phyloP scores from a whole-genome alignment of 805 yeast genomes.

The Komagataella kurtzmanii region DNA sequence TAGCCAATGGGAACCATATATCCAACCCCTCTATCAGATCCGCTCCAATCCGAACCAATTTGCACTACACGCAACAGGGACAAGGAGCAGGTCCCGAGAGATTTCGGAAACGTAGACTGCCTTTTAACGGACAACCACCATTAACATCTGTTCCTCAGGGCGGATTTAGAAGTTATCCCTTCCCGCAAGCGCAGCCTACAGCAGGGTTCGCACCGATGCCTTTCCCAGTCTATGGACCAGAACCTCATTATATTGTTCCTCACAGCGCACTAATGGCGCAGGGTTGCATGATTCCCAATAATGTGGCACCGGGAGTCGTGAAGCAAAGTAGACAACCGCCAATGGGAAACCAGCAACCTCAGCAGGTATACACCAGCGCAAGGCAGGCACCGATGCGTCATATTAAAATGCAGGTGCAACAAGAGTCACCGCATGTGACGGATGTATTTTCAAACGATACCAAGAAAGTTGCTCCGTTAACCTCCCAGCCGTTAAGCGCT shows the following conservation, averaged over 20 bases:
- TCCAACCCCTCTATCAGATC: slow-evolving; percentile 1
- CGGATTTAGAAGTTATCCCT: neutral
- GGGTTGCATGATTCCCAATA: neutral
- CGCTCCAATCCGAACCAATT: slow-evolving; percentile 1
- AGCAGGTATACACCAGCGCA: neutral
- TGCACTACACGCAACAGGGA: neutral
- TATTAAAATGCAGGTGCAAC: neutral
- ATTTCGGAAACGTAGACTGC: neutral
- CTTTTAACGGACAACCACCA: neutral
- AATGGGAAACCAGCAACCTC: neutral
- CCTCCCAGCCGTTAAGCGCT: slow-evolving; percentile 2
- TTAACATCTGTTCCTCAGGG: neutral
- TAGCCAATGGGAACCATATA: neutral
- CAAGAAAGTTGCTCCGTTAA: slow-evolving; percentile 1
- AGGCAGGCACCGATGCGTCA: neutral
- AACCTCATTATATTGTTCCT: neutral
- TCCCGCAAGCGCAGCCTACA: neutral
- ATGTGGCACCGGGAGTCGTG: neutral
- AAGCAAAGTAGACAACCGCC: neutral
- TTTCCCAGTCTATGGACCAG: neutral
- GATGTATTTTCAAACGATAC: slow-evolving; percentile 1
- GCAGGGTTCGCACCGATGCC: neutral
- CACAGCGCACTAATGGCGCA: neutral
- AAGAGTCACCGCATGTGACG: slow-evolving; percentile 1
- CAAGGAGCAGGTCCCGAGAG: neutral